Conservation (phyloP, 2,329 filamentous ascomycete species). For the Ceratocystis huliohia region DNA sequence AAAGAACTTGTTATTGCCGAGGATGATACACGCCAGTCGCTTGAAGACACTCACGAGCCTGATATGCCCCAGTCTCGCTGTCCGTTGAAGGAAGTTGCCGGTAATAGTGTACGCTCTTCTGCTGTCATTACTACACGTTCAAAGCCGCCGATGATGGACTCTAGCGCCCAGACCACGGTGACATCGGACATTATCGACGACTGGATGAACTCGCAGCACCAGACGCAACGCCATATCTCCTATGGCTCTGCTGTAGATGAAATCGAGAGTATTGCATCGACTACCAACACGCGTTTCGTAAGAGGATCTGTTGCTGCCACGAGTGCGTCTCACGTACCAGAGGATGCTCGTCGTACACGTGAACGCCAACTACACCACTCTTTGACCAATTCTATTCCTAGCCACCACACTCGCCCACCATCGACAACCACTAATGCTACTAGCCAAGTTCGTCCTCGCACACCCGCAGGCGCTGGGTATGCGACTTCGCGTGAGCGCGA, state of each 20-base stretch:
- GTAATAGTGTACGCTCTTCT: conserved; percentile 36
- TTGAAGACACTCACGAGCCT: conserved; percentile 30
- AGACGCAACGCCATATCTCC: conserved; percentile 23
- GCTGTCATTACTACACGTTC: conserved; percentile 28
- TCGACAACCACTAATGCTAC: conserved; percentile 34
- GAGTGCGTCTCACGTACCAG: neutral
- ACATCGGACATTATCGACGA: conserved; percentile 73
- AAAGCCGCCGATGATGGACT: conserved; percentile 18
- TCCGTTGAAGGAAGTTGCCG: conserved; percentile 51
- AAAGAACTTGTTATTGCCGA: conserved; percentile 43
- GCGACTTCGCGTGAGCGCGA: conserved; percentile 29
- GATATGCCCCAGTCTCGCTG: conserved; percentile 44
- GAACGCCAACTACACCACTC: conserved; percentile 4
- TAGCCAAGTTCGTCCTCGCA: conserved; percentile 42
- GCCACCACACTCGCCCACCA: conserved; percentile 43
- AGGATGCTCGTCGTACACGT: conserved; percentile 15
- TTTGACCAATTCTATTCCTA: conserved; percentile 38
- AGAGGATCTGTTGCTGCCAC: conserved; percentile 33
- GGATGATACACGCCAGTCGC: conserved; percentile 49
- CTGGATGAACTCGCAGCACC: conserved; percentile 47
- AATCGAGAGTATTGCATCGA: conserved; percentile 52
- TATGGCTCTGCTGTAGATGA: conserved; percentile 28
- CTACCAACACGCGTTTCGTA: conserved; percentile 23
- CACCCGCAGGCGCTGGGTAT: conserved; percentile 43
- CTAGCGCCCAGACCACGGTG: conserved; percentile 65